Evolutionary conservation across 306 rosid genomes (phyloP).

Genomic region (Inga leiocalycina): DNA sequence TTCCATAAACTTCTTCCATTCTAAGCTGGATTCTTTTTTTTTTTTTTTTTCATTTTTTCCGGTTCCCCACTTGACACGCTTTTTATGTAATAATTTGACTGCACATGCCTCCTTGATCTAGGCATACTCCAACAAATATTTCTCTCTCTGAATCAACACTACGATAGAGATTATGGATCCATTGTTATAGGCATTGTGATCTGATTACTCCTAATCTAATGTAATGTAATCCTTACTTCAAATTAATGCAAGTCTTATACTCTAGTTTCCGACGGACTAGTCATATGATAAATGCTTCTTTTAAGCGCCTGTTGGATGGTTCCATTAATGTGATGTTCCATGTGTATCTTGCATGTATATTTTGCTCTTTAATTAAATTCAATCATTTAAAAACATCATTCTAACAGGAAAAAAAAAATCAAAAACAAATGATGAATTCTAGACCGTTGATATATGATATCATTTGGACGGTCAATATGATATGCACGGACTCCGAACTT

Average conservation of each 20-base stretch:
- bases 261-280: neutral
- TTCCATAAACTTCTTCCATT: neutral
- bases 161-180: neutral
- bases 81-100: neutral
- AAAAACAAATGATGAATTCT: neutral
- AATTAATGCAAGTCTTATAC: neutral
- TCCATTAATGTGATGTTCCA: neutral
- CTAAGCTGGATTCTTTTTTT: neutral
- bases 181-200: neutral
- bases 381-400: neutral
- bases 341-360: too few species aligned
- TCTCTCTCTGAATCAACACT: neutral
- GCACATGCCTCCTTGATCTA: neutral
- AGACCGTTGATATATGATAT: neutral
- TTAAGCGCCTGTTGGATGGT: neutral
- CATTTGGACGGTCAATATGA: neutral
- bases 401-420: too few species aligned
- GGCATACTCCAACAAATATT: too few species aligned
- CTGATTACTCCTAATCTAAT: neutral
- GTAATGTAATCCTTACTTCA: neutral
- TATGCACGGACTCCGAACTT: neutral
- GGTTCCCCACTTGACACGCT: neutral
- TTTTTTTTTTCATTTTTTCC: too few species aligned
- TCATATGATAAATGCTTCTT: neutral
- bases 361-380: neutral